Percentiles rank a stretch among this genome's conserved stretches.
phyloP scores from a whole-genome alignment of 768 basidiomycete species.

The Naganishia kalamii region DNA sequence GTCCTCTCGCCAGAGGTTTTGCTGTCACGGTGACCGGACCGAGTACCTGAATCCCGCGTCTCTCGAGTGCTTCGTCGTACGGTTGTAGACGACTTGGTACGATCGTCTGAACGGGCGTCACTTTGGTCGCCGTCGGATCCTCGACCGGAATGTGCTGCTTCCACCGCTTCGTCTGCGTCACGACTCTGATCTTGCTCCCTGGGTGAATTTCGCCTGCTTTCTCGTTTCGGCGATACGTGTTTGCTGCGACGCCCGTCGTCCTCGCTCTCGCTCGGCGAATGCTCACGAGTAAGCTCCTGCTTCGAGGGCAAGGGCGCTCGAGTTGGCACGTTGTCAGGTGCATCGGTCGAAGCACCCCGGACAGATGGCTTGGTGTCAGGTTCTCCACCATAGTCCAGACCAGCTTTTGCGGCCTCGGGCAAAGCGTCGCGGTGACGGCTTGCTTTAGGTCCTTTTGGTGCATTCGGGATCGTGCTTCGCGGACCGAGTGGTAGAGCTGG shows the following conservation, averaged over 20 bases:
- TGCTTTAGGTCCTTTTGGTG: conserved; percentile 25
- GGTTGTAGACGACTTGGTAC: not conserved
- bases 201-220: not conserved
- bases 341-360: not conserved
- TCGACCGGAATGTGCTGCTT: not conserved
- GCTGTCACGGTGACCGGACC: conserved; percentile 5
- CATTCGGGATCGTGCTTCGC: conserved; percentile 14
- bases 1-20: not conserved
- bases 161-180: not conserved
- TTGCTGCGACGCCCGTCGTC: not conserved
- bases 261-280: not conserved
- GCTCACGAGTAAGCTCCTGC: not conserved
- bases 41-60: not conserved
- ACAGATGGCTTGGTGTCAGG: not conserved
- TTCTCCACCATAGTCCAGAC: conserved; percentile 23
- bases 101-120: not conserved
- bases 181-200: not conserved
- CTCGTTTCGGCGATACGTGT: conserved; percentile 2
- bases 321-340: not conserved
- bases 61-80: conserved; percentile 1
- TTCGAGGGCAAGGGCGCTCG: conserved; percentile 11
- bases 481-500: conserved; percentile 21
- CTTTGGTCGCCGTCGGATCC: conserved; percentile 8
- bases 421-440: conserved; percentile 21
- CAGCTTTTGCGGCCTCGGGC: conserved; percentile 9